A percentile compares a stretch with the other conserved stretches of the same genome.
Evolutionary conservation across 257 asterid species (phyloP).

Genomic region (Agastache rugosa): DNA sequence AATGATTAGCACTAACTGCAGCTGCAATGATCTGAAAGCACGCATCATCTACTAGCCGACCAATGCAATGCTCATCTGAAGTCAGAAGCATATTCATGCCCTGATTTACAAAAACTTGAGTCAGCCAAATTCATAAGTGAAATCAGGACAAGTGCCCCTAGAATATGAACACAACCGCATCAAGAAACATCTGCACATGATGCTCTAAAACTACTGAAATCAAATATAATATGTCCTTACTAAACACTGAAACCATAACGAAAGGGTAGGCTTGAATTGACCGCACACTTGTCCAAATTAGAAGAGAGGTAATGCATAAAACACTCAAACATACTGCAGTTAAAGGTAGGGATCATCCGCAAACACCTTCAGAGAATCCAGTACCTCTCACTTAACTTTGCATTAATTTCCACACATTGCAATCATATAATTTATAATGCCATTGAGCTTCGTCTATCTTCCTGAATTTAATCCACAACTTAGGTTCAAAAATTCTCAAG

Average conservation of each 20-base stretch:
- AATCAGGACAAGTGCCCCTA: slow-evolving; percentile 1
- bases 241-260: neutral
- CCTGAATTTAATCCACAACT: neutral
- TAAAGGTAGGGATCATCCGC: neutral
- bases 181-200: neutral
- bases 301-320: slow-evolving; percentile 2
- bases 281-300: slow-evolving; percentile 12
- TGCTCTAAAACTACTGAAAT: slow-evolving; percentile 19
- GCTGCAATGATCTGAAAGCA: slow-evolving; percentile 77
- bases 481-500: neutral
- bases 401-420: neutral
- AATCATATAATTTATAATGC: neutral
- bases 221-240: slow-evolving; percentile 1
- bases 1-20: slow-evolving; percentile 85
- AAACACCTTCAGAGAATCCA: neutral
- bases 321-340: neutral
- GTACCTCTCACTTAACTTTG: neutral
- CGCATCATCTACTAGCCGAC: slow-evolving; percentile 77
- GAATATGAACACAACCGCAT: neutral
- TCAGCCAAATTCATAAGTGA: slow-evolving; percentile 31
- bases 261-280: neutral
- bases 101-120: slow-evolving; percentile 47
- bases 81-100: slow-evolving; percentile 87
- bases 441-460: neutral
- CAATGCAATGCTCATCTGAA: slow-evolving; percentile 77